A percentile compares a stretch with the other conserved stretches of the same genome.
Conservation (phyloP, 495 filamentous ascomycete species). For the Glonium stellatum region DNA sequence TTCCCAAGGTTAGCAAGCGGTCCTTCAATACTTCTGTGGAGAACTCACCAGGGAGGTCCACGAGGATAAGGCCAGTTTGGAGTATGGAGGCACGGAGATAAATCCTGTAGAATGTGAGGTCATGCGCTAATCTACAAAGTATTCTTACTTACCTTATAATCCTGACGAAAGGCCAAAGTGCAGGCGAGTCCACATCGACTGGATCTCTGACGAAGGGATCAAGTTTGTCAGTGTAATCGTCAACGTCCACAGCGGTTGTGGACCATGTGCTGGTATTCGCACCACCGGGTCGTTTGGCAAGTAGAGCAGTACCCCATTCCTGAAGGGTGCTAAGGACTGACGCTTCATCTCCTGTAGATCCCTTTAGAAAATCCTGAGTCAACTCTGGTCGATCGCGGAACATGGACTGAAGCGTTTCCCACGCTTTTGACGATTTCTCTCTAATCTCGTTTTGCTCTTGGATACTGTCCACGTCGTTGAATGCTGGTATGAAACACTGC, state of each 20-base stretch:
- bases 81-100: conserved; percentile 14
- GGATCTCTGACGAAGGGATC: conserved; percentile 12
- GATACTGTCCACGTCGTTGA: conserved; percentile 6
- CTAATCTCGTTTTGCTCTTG: conserved; percentile 13
- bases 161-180: conserved; percentile 19
- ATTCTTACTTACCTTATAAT: conserved; percentile 3
- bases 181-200: conserved; percentile 1
- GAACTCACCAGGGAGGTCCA: conserved; percentile 3
- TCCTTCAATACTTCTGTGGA: background rate
- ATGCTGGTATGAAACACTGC: conserved; percentile 8
- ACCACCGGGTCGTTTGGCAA: conserved; percentile 14
- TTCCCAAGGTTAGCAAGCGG: background rate
- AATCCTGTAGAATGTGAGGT: background rate
- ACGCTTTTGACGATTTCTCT: conserved; percentile 11
- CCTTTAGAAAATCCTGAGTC: conserved; percentile 10
- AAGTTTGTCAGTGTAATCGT: conserved; percentile 17
- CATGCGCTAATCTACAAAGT: background rate
- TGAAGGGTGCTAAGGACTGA: conserved; percentile 6
- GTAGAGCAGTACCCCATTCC: conserved; percentile 8
- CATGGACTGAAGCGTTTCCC: conserved; percentile 16
- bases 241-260: conserved; percentile 6
- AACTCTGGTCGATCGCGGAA: conserved; percentile 9
- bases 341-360: background rate
- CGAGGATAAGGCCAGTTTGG: conserved; percentile 14
- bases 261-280: conserved; percentile 6